phyloP scores from a whole-genome alignment of 2,329 filamentous ascomycete genomes.

The Fusarium sp. region DNA sequence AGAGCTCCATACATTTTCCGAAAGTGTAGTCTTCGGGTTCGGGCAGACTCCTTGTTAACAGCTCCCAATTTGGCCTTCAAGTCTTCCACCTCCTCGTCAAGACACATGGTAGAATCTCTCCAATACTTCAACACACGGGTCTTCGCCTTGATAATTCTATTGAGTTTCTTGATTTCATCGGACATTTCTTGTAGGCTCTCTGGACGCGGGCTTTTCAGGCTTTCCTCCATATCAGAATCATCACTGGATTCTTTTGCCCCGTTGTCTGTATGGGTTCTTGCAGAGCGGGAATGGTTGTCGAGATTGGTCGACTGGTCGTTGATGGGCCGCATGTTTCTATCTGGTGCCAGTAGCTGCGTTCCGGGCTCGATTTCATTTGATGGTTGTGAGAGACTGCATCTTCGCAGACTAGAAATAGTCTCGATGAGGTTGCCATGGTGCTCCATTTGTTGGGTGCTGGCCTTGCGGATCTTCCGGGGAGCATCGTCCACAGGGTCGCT shows the following conservation, averaged over 20 bases:
- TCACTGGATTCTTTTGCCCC: background rate
- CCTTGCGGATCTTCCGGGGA: background rate
- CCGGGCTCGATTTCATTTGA: too few species aligned
- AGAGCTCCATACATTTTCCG: fast-evolving
- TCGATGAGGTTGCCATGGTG: background rate
- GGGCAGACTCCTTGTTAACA: background rate
- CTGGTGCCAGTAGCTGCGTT: background rate
- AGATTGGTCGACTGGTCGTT: background rate
- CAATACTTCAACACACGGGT: background rate
- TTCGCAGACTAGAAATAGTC: background rate
- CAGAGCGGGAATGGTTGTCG: background rate
- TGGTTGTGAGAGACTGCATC: background rate
- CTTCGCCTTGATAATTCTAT: background rate
- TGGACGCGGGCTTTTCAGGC: background rate
- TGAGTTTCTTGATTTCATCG: background rate
- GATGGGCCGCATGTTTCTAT: too few species aligned
- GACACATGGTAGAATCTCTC: background rate
- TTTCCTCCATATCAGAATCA: background rate
- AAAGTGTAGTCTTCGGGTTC: background rate
- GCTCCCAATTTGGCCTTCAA: background rate
- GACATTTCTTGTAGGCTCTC: background rate
- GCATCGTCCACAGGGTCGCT: background rate
- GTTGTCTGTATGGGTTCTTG: too few species aligned
- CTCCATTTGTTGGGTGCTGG: background rate
- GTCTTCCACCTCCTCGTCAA: background rate